A percentile compares a stretch with the other conserved stretches of the same genome.
These are phyloP conservation scores for Xylaria scruposa DNA, from an alignment of 495 filamentous ascomycete species.

Conservation along the genomic window DNA sequence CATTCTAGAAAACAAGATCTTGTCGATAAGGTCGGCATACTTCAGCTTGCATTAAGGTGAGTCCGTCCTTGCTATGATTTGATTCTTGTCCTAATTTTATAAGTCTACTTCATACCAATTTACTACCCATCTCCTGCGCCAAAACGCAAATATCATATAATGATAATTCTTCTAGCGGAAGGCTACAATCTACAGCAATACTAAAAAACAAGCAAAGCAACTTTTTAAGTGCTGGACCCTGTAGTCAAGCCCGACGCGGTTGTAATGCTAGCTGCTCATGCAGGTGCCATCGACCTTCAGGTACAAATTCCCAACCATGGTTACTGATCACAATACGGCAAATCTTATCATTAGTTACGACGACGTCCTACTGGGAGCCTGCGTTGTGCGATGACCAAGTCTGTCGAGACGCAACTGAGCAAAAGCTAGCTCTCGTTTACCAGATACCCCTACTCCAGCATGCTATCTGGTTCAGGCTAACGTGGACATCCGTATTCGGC, in stretches of 20 bases:
- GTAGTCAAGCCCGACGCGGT: neutral
- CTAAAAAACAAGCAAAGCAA: neutral
- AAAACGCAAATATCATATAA: neutral
- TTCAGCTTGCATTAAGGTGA: slow-evolving; percentile 1
- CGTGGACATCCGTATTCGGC: neutral
- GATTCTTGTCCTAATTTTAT: neutral
- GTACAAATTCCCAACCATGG: neutral
- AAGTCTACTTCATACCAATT: neutral
- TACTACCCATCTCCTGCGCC: neutral
- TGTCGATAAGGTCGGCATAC: slow-evolving; percentile 1
- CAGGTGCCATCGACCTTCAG: neutral
- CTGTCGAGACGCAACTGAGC: neutral
- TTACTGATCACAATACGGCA: neutral
- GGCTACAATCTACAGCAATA: neutral
- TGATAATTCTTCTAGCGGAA: neutral
- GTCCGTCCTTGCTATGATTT: neutral
- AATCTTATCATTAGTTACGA: neutral
- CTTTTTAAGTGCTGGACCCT: neutral
- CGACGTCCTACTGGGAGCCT: neutral
- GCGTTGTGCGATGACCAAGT: neutral
- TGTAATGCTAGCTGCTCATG: neutral
- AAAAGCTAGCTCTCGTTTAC: neutral
- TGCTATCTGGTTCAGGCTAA: neutral
- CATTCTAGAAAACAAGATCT: slow-evolving; percentile 10
- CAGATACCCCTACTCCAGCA: neutral